phyloP scores from a whole-genome alignment of 768 basidiomycete species.

The Cubamyces sp. region DNA sequence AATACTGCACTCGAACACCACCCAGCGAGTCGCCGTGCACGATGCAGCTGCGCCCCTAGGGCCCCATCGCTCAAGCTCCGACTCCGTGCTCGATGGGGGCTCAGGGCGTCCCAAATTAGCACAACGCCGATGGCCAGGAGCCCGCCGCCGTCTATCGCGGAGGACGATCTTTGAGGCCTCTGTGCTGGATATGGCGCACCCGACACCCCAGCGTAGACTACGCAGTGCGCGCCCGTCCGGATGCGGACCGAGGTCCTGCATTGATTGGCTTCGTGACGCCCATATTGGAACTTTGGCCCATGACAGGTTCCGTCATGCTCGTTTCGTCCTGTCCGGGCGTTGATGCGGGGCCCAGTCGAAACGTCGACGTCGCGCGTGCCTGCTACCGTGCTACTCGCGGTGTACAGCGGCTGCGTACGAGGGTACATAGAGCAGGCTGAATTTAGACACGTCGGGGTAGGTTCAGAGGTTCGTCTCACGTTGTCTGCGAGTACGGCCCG shows the following conservation, averaged over 20 bases:
- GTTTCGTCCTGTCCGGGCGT: background rate
- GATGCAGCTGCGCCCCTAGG: too few species aligned
- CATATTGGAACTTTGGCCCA: background rate
- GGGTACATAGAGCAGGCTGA: too few species aligned
- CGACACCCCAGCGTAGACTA: background rate
- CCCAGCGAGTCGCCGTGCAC: too few species aligned
- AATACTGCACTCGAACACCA: too few species aligned
- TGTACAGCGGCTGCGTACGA: background rate
- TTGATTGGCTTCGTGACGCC: constrained; percentile 8
- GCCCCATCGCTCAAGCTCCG: background rate
- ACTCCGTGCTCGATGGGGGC: background rate
- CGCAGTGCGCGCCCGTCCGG: background rate
- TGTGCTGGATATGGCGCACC: background rate
- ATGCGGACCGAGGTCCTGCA: constrained; percentile 1
- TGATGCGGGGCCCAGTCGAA: background rate
- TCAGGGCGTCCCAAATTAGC: background rate
- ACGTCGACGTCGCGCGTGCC: background rate
- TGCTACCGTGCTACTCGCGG: background rate
- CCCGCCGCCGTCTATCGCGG: constrained; percentile 2
- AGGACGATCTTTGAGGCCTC: constrained; percentile 1
- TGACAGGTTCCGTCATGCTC: background rate
- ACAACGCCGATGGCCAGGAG: background rate
- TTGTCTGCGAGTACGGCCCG: too few species aligned
- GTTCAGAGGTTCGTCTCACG: background rate
- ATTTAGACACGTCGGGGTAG: background rate